Evolutionary conservation across 768 basidiomycete genomes (phyloP).

Genomic region (Mycena belliarum): DNA sequence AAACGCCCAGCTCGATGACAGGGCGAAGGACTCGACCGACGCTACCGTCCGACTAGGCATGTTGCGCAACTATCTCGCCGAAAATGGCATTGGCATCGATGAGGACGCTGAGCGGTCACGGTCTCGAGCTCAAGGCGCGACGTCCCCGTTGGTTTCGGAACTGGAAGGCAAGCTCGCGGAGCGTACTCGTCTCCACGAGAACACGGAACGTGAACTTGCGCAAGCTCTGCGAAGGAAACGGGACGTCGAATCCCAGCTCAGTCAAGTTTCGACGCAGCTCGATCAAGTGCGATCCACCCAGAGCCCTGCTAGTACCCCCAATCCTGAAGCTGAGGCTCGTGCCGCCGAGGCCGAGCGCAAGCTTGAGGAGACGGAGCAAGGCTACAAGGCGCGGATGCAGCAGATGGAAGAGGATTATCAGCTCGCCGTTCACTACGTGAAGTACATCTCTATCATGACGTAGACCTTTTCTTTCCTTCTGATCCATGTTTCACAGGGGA

Average conservation of each 20-base stretch:
- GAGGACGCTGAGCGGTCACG: slow-evolving; percentile 63
- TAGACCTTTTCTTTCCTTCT: slow-evolving; percentile 16
- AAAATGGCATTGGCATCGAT: slow-evolving; percentile 80
- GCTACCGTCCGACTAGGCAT: slow-evolving; percentile 72
- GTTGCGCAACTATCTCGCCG: slow-evolving; percentile 83
- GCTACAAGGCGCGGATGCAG: slow-evolving; percentile 76
- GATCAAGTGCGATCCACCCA: slow-evolving; percentile 63
- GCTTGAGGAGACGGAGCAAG: slow-evolving; percentile 75
- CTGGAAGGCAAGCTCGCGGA: slow-evolving; percentile 81
- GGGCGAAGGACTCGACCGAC: slow-evolving; percentile 65
- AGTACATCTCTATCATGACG: slow-evolving; percentile 53
- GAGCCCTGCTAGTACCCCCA: slow-evolving; percentile 47
- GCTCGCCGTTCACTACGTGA: slow-evolving; percentile 95
- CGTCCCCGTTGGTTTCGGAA: slow-evolving; percentile 58
- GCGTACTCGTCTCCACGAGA: slow-evolving; percentile 68
- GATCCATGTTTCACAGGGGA: slow-evolving; percentile 54
- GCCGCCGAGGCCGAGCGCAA: slow-evolving; percentile 74
- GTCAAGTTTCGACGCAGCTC: slow-evolving; percentile 63
- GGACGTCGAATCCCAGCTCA: slow-evolving; percentile 73
- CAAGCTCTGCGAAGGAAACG: slow-evolving; percentile 64
- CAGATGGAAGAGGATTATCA: slow-evolving; percentile 96
- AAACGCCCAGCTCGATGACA: slow-evolving; percentile 66
- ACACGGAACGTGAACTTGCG: slow-evolving; percentile 74
- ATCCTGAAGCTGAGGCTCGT: slow-evolving; percentile 44
- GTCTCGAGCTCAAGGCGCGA: slow-evolving; percentile 38